Evolutionary conservation across 2,329 filamentous ascomycete genomes (phyloP).

Genomic region (Aspergillus fructus): DNA sequence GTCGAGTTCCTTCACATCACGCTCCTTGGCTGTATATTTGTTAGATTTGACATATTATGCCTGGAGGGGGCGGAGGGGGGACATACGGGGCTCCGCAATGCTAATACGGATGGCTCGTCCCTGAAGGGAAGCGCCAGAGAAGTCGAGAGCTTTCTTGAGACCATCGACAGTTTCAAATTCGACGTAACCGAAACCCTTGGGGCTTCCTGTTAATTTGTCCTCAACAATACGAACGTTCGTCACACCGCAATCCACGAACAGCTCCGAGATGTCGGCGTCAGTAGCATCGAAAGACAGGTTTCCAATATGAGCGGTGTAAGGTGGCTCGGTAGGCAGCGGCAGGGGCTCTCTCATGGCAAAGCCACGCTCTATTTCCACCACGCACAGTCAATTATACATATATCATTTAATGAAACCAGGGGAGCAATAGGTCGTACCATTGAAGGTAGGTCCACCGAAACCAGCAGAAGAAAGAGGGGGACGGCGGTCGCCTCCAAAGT

Average conservation of each 20-base stretch:
- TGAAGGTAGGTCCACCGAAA: constrained; percentile 35
- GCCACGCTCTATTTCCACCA: constrained; percentile 33
- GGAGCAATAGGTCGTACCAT: constrained; percentile 27
- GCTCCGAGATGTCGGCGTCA: constrained; percentile 75
- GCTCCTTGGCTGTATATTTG: constrained; percentile 70
- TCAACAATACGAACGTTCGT: constrained; percentile 94
- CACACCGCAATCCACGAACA: constrained; percentile 81
- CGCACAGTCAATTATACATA: constrained; percentile 6
- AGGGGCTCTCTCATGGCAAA: constrained; percentile 62
- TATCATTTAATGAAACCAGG: constrained; percentile 11
- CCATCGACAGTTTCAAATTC: constrained; percentile 88
- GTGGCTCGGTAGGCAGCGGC: constrained; percentile 86
- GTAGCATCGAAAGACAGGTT: constrained; percentile 96
- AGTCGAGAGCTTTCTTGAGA: constrained; percentile 82
- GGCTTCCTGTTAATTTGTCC: constrained; percentile 88
- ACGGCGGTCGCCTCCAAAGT: constrained; percentile 52
- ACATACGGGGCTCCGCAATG: constrained; percentile 91
- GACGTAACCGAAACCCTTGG: constrained; percentile 97
- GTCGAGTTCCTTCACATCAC: constrained; percentile 79
- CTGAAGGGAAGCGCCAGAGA: constrained; percentile 80
- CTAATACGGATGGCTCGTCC: constrained; percentile 89
- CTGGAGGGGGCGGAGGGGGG: background rate
- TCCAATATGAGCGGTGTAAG: constrained; percentile 92
- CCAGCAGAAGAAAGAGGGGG: constrained; percentile 43
- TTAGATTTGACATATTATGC: constrained; percentile 33